These are phyloP conservation scores for Aureobasidium uvarum DNA, from an alignment of 2,329 filamentous ascomycete species.

Conservation along the genomic window DNA sequence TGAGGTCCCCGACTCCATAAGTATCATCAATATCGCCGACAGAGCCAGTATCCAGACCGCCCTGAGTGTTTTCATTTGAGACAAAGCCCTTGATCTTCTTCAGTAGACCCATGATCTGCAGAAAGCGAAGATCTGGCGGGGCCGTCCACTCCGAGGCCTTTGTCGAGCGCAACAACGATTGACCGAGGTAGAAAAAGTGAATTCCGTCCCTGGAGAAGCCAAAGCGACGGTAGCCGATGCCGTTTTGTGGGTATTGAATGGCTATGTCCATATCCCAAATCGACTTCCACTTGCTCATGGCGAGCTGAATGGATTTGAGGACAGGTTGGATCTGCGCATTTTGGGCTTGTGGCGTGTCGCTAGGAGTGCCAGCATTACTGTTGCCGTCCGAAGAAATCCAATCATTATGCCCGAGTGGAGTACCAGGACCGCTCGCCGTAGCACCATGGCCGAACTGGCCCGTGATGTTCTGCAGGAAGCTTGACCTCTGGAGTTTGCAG, in stretches of 20 bases:
- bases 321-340: constrained; percentile 51
- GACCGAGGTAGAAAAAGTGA: constrained; percentile 71
- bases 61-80: constrained; percentile 60
- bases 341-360: constrained; percentile 46
- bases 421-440: constrained; percentile 49
- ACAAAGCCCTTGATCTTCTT: constrained; percentile 62
- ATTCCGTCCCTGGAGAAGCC: constrained; percentile 71
- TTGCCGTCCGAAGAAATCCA: constrained; percentile 52
- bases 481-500: constrained; percentile 51
- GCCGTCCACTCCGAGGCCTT: constrained; percentile 51
- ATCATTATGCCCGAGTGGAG: constrained; percentile 59
- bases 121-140: constrained; percentile 58
- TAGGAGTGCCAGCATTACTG: constrained; percentile 36
- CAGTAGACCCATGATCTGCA: constrained; percentile 59
- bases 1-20: constrained; percentile 63
- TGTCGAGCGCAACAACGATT: constrained; percentile 59
- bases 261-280: constrained; percentile 70
- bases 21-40: constrained; percentile 66
- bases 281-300: constrained; percentile 69
- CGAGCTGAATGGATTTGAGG: constrained; percentile 49
- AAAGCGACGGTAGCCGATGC: constrained; percentile 57
- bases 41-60: constrained; percentile 66
- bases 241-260: constrained; percentile 61
- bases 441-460: constrained; percentile 29
- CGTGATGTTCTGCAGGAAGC: constrained; percentile 28